phyloP scores from a whole-genome alignment of 306 rosid genomes.

The Clitoria ternatea region DNA sequence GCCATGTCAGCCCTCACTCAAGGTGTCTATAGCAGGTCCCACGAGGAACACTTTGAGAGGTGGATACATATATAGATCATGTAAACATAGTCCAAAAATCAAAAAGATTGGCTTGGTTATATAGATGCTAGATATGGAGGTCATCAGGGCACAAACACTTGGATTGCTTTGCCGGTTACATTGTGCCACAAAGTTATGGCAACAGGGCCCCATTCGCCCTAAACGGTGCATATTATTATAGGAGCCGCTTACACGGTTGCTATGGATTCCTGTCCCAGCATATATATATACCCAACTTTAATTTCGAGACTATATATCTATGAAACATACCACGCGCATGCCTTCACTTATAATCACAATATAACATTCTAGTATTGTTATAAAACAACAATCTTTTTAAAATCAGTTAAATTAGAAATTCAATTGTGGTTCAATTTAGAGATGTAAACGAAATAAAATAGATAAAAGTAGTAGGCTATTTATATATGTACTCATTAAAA shows the following conservation, averaged over 20 bases:
- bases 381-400: no score
- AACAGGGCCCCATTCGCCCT: slow-evolving; percentile 31
- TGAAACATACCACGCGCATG: no score
- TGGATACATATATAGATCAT: slow-evolving; percentile 15
- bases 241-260: background rate
- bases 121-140: slow-evolving; percentile 23
- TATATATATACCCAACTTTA: no score
- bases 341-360: no score
- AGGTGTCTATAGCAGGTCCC: slow-evolving; percentile 3
- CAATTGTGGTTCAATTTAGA: no score
- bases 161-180: slow-evolving; percentile 49
- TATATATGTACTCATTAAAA: no score
- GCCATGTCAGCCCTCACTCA: slow-evolving; percentile 43
- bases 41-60: slow-evolving; percentile 13
- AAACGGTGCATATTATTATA: slow-evolving; percentile 2
- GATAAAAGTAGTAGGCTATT: no score
- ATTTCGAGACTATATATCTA: no score
- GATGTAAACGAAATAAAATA: no score
- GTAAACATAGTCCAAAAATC: slow-evolving; percentile 7
- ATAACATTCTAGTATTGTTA: no score
- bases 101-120: slow-evolving; percentile 27
- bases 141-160: slow-evolving; percentile 42
- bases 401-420: no score
- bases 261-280: no score
- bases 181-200: slow-evolving; percentile 53